Base-by-base conservation (phyloP, 2,329 filamentous ascomycete genomes). In the Colletotrichum nymphaeae region DNA sequence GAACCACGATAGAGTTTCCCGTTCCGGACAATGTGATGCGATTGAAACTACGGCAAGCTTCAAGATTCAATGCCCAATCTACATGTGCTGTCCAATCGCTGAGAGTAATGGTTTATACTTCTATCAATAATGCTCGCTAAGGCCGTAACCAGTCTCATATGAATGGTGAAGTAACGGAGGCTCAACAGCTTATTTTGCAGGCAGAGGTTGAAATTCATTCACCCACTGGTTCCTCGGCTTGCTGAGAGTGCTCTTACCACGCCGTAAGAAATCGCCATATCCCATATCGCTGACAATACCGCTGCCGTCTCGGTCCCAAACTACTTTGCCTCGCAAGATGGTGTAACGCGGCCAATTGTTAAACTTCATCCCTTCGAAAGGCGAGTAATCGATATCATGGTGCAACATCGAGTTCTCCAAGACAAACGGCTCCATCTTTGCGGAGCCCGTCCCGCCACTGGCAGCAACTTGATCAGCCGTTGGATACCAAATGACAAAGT, bases 281-380 rank as follows among this genome's bases (percentile, higher is more conserved):
- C 85, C 86, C 74, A 84, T 87, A 70, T 81, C 77, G 1, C 87
- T 88, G 11, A 88, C 76, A 52, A 88, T 58, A 0, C 89, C 88
- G 1, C 83, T 87, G n/a, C 83, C 80, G 16, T 89, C 87, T 49
- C 84, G 83, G 75, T 89, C 88, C 89, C 88, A 92, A 1, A 91
- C 87, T 0, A 92, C 84, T 73, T 87, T 80, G 0, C 90, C 90
- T 68, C 90, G 80, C 55, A 93, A 75, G 8, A 92, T 83, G 0
- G 89, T 92, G 77, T 88, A 91, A 24, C 90, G 83, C 12, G 90
- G 90, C 90, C 90, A 92, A 70, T 92, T 89, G 32, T 83, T 84
- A 53, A 92, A 77, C n/a, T 77, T 81, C 62, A 83, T 84, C 0
- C 90, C 89, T 78, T 92, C 90, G 76, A 88, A 92, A 0, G 90